Conservation (phyloP, 1,139 yeast species). For the Candida pseudocylindracea region DNA sequence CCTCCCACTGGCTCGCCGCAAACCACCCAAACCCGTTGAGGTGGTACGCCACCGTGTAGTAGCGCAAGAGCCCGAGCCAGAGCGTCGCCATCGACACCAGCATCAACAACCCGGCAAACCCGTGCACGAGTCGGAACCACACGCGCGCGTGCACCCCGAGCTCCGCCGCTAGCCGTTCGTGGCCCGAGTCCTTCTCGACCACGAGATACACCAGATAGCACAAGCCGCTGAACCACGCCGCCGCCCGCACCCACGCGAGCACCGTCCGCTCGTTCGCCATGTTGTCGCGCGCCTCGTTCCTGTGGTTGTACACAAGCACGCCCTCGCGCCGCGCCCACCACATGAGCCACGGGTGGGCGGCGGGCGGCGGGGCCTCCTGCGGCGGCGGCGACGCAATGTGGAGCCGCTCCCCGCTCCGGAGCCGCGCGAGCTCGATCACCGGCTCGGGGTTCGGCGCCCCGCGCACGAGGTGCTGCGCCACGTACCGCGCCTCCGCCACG, state of each 20-base stretch:
- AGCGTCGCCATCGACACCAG: background rate
- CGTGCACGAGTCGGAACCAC: background rate
- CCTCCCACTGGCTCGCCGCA: background rate
- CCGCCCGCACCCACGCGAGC: background rate
- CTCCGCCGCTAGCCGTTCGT: background rate
- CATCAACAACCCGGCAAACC: background rate
- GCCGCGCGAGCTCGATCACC: too few relatives aligned
- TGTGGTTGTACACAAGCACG: too few relatives aligned
- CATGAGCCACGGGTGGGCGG: too few relatives aligned
- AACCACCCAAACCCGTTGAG: background rate
- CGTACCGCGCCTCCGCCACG: too few relatives aligned
- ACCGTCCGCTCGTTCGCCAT: slow-evolving; percentile 1
- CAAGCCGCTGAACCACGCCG: background rate
- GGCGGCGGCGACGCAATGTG: too few relatives aligned
- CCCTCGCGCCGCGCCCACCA: too few relatives aligned
- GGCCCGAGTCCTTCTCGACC: background rate
- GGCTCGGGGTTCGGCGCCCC: too few relatives aligned
- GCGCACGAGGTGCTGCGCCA: too few relatives aligned
- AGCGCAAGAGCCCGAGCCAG: background rate
- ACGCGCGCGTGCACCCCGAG: background rate
- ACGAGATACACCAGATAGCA: background rate
- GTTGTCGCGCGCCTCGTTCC: background rate
- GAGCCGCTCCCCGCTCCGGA: too few relatives aligned
- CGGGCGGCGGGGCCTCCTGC: too few relatives aligned
- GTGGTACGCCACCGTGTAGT: background rate